Evolutionary conservation across 2,329 filamentous ascomycete genomes (phyloP), one percentile per base, ranked within the genome.

Genomic region (Torrubiella hemipterigena): DNA sequence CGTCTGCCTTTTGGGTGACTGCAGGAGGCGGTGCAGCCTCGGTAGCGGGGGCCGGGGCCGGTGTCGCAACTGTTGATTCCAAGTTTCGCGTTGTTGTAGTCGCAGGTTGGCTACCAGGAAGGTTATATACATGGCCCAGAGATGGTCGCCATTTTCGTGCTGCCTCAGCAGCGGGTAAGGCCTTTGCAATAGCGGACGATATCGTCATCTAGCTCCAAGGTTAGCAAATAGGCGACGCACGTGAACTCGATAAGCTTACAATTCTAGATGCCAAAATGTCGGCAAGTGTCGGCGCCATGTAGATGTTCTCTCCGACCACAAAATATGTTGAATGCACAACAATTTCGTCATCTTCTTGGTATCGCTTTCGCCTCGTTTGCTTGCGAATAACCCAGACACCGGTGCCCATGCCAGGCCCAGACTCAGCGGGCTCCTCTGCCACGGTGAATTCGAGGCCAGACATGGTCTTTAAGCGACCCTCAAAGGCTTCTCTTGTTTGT

Each of bases 381-480:
- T 80, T 80, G 45, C 73, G 67, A 42, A 81, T 77, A 17, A 79
- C 70, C 75, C 75, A 81, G 7, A 80, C 73, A 17, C 74, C 75
- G 0, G 74, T 78, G 27, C 74, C 75, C 24, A 70, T 74, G n/a
- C 71, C 72, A 0, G 71, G 72, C 0, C 63, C 69, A 44, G 67
- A 73, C 50, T 78, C 73, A 17, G 72, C 71, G 1, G 73, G 74
- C 41, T 76, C 71, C 46, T 78, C 69, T 22, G 71, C 72, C 31
- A 81, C 73, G 30, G 77, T 63, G 48, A 74, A 81, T 54, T 81
- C 76, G 29, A 79, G 58, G 3, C 76, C 76, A 2, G 68, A 67
- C 75, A 80, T 80, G 35, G 67, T 71, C 41, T 63, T 66, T 21
- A 81, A 55, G 14, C 69, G 70, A 9, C 59, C 65, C 48, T 81